Evolutionary conservation across 164 flowering plant species (phyloP).

Genomic region (Kingdonia uniflora): DNA sequence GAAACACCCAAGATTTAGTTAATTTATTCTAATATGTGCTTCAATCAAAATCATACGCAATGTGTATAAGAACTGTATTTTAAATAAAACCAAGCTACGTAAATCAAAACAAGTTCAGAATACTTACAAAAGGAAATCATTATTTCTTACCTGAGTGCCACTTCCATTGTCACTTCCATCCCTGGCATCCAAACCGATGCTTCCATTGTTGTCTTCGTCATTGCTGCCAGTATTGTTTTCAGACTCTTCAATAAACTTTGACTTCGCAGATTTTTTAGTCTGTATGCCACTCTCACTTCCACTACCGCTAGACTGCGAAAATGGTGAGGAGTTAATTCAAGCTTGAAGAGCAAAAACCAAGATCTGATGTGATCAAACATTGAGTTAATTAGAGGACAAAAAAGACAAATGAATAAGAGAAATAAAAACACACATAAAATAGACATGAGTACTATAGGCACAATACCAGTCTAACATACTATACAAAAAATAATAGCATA

Average conservation of each 20-base stretch:
- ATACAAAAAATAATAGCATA: neutral
- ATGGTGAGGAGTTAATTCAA: neutral
- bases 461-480: constrained; percentile 3
- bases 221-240: constrained; percentile 38
- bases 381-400: no score
- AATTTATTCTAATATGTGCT: no score
- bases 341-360: constrained; percentile 1
- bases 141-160: constrained; percentile 42
- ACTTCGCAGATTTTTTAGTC: constrained; percentile 27
- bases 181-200: constrained; percentile 27
- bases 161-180: constrained; percentile 62
- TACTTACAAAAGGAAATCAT: neutral
- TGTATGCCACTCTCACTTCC: constrained; percentile 59
- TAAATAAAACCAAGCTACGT: neutral
- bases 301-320: constrained; percentile 60
- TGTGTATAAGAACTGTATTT: no score
- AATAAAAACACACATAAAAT: no score
- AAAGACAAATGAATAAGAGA: neutral
- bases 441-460: neutral
- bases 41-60: no score
- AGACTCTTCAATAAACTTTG: constrained; percentile 30
- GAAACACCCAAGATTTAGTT: no score
- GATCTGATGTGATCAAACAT: no score
- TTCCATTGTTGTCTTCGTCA: constrained; percentile 35
- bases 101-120: neutral